Conservation (phyloP, 306 rosid genomes). For the Cercis canadensis region DNA sequence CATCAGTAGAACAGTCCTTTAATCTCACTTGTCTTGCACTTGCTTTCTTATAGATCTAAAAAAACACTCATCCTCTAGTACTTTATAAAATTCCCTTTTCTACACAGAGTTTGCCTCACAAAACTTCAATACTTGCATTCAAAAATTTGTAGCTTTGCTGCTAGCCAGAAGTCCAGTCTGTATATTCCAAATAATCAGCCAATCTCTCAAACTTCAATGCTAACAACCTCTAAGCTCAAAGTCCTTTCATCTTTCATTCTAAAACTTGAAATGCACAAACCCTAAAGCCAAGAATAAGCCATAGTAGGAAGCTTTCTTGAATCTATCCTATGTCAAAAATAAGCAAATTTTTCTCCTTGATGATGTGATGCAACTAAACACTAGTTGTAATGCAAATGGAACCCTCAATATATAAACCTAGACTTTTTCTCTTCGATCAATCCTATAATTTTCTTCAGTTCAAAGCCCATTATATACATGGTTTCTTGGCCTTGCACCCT, state of each 20-base stretch:
- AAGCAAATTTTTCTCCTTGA: neutral
- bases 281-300: neutral
- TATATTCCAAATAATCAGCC: neutral
- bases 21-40: neutral
- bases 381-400: neutral
- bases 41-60: neutral
- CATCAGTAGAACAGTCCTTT: neutral
- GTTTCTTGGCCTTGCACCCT: neutral
- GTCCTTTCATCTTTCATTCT: neutral
- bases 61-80: neutral
- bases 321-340: neutral
- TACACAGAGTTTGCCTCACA: too few species aligned
- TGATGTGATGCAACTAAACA: slow-evolving; percentile 5
- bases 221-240: neutral
- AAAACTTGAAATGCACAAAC: neutral
- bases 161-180: neutral
- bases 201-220: neutral
- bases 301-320: neutral
- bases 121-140: neutral
- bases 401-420: slow-evolving; percentile 14
- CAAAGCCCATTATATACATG: neutral
- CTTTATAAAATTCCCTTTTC: too few species aligned
- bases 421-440: slow-evolving; percentile 14
- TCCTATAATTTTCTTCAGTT: slow-evolving; percentile 5
- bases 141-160: neutral